These are phyloP conservation scores for Tetragonia tetragonoides DNA, from an alignment of 148 eudicot species.

Conservation along the genomic window DNA sequence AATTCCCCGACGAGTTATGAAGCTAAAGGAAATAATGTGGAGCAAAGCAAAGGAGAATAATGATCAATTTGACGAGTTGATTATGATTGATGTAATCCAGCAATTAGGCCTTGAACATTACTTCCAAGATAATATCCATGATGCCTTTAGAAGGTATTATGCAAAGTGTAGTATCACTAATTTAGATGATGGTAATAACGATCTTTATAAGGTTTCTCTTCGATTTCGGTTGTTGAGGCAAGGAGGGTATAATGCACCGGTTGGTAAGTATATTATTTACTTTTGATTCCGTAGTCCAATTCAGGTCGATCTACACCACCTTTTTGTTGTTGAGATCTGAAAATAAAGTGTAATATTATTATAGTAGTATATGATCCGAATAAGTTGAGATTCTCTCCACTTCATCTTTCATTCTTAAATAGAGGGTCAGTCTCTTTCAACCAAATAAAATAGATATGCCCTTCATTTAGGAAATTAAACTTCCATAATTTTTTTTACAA, in stretches of 20 bases:
- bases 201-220: constrained; percentile 38
- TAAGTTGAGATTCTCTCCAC: no score
- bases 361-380: no score
- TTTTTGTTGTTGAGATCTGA: no score
- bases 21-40: constrained; percentile 5
- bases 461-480: no score
- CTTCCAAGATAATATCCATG: constrained; percentile 38
- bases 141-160: constrained; percentile 13
- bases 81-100: constrained; percentile 21
- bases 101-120: constrained; percentile 33
- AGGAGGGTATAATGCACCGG: constrained; percentile 29
- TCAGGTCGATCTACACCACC: no score
- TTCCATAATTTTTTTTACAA: no score
- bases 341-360: no score
- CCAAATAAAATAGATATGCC: no score
- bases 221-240: constrained; percentile 45
- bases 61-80: constrained; percentile 8
- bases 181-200: neutral
- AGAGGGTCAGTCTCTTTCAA: no score
- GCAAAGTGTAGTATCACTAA: neutral
- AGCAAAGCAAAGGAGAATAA: neutral
- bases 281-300: no score
- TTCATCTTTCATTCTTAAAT: no score
- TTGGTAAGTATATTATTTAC: constrained; percentile 24
- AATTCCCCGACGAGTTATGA: neutral